Percentiles rank a stretch among this genome's conserved stretches.
phyloP scores from a whole-genome alignment of 306 rosid species.

The Sophora flavescens region DNA sequence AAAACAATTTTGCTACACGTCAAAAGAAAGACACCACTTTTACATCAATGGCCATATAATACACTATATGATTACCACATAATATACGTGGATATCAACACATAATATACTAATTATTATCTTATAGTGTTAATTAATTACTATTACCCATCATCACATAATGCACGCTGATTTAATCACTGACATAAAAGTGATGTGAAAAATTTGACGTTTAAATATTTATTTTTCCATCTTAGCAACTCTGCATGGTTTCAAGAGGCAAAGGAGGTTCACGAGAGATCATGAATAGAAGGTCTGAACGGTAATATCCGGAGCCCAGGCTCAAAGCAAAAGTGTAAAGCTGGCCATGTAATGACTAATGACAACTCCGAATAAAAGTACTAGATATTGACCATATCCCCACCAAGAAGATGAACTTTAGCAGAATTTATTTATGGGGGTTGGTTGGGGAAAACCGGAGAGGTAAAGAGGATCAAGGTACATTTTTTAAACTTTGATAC shows the following conservation, averaged over 20 bases:
- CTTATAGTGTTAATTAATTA: too few species aligned
- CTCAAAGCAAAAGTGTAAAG: slow-evolving; percentile 54
- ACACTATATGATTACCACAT: neutral
- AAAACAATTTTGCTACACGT: neutral
- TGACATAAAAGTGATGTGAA: neutral
- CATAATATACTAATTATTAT: too few species aligned
- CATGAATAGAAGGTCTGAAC: slow-evolving; percentile 42
- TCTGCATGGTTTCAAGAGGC: slow-evolving; percentile 26
- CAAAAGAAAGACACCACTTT: neutral
- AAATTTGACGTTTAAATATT: neutral
- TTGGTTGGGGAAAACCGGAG: neutral
- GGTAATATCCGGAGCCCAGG: slow-evolving; percentile 33
- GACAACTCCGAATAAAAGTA: slow-evolving; percentile 49
- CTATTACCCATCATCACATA: neutral
- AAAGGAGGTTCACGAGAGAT: slow-evolving; percentile 43
- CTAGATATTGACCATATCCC: slow-evolving; percentile 44
- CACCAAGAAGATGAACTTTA: slow-evolving; percentile 34
- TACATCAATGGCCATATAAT: neutral
- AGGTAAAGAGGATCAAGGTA: slow-evolving; percentile 33
- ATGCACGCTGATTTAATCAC: neutral
- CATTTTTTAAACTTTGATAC: slow-evolving; percentile 26
- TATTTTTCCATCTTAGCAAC: neutral
- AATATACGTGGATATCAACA: neutral
- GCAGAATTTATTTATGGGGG: slow-evolving; percentile 39
- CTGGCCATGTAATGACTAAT: slow-evolving; percentile 46